These are phyloP conservation scores for Neostapfia colusana DNA, from an alignment of 176 grass and related monocot genomes.

Conservation along the genomic window DNA sequence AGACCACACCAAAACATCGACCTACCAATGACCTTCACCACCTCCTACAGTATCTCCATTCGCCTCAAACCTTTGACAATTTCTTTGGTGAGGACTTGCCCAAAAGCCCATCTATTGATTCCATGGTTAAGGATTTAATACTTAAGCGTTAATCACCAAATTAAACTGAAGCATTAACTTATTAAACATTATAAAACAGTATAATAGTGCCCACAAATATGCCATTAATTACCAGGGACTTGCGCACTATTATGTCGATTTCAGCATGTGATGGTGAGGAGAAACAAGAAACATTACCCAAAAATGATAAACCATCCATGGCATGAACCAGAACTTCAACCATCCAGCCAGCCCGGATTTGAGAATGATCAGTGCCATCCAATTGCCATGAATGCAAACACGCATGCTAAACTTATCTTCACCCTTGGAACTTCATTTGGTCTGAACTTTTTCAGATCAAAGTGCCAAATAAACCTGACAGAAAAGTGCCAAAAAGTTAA, in stretches of 20 bases:
- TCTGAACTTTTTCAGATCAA: conserved; percentile 86
- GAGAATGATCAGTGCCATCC: conserved; percentile 93
- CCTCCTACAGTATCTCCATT: too few relatives aligned
- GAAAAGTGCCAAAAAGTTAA: conserved; percentile 21
- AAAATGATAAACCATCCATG: conserved; percentile 96
- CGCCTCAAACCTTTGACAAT: background rate
- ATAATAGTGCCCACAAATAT: conserved; percentile 1
- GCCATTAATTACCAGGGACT: conserved; percentile 25
- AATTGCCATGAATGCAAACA: conserved; percentile 93
- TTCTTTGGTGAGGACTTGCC: conserved; percentile 9
- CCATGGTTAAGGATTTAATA: conserved; percentile 7
- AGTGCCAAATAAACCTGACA: conserved; percentile 86
- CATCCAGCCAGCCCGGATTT: conserved; percentile 78
- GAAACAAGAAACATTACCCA: conserved; percentile 64
- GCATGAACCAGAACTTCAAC: conserved; percentile 99
- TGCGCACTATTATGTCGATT: conserved; percentile 11
- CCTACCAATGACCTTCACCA: too few relatives aligned
- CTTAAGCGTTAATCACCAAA: background rate
- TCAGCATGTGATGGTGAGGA: background rate
- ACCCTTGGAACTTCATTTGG: conserved; percentile 81
- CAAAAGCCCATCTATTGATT: background rate
- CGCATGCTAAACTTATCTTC: conserved; percentile 90
- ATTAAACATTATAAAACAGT: background rate
- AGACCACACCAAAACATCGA: too few relatives aligned
- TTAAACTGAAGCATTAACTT: background rate